These are phyloP conservation scores for Aspergillus steynii DNA, from an alignment of 495 filamentous ascomycete species.

Conservation along the genomic window DNA sequence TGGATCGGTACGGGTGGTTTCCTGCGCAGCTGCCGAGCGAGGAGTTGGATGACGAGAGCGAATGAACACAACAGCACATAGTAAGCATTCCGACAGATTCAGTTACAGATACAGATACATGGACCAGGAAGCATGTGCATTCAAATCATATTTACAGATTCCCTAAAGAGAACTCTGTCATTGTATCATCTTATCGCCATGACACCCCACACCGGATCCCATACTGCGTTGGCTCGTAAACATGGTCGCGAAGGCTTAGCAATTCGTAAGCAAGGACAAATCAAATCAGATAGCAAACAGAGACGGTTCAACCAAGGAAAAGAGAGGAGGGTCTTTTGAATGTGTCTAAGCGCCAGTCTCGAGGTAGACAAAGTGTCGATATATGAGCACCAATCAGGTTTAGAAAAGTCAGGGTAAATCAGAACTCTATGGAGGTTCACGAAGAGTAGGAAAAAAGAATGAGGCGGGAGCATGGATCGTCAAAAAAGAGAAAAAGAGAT, in stretches of 20 bases:
- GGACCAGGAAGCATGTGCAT: slow-evolving; percentile 4
- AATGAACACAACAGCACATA: slow-evolving; percentile 6
- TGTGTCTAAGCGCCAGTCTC: slow-evolving; percentile 6
- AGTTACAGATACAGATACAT: background rate
- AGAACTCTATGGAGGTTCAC: slow-evolving; percentile 14
- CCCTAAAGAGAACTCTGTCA: slow-evolving; percentile 14
- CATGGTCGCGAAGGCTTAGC: background rate
- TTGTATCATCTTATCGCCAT: slow-evolving; percentile 15
- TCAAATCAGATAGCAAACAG: no score
- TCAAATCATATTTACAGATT: slow-evolving; percentile 16
- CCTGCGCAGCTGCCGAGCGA: slow-evolving; percentile 50
- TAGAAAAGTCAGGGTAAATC: slow-evolving; percentile 2
- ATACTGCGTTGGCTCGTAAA: slow-evolving; percentile 13
- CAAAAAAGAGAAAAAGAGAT: slow-evolving; percentile 3
- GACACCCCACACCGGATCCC: slow-evolving; percentile 12
- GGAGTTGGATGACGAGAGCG: slow-evolving; percentile 16
- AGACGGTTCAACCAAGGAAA: no score
- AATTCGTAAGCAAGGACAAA: no score
- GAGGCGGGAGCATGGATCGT: background rate
- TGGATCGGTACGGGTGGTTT: slow-evolving; percentile 76
- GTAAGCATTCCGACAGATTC: background rate
- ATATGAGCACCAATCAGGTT: no score
- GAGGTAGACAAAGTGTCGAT: no score
- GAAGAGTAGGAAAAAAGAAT: background rate
- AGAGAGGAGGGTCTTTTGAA: background rate